These are phyloP conservation scores for Breynia disticha DNA, from an alignment of 441 rosid species.

Conservation along the genomic window DNA sequence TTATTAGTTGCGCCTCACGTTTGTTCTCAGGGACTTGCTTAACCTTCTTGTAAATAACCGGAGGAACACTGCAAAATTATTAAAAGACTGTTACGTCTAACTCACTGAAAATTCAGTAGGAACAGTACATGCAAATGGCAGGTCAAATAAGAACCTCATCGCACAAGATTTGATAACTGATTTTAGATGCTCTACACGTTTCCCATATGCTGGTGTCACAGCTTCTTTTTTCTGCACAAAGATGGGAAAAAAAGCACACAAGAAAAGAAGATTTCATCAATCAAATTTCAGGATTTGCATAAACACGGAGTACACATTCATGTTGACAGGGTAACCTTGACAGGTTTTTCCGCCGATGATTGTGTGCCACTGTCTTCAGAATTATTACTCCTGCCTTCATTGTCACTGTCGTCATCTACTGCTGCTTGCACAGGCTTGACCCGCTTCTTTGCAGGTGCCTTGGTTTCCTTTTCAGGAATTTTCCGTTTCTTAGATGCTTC, in stretches of 20 bases:
- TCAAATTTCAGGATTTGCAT: conserved; percentile 2
- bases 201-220: conserved; percentile 54
- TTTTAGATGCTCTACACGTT: conserved; percentile 72
- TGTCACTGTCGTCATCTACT: conserved; percentile 33
- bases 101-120: conserved; percentile 8
- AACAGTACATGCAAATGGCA: background rate
- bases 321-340: conserved; percentile 32
- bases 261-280: conserved; percentile 10
- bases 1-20: conserved; percentile 60
- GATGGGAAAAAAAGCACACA: conserved; percentile 9
- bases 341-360: conserved; percentile 43
- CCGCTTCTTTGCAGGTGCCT: conserved; percentile 38
- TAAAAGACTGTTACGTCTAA: conserved; percentile 13
- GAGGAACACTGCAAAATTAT: conserved; percentile 52
- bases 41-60: conserved; percentile 67
- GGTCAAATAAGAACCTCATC: conserved; percentile 43
- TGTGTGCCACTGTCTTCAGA: conserved; percentile 45
- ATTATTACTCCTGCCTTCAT: conserved; percentile 29
- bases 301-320: background rate
- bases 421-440: conserved; percentile 34
- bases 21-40: conserved; percentile 78
- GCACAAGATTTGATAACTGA: conserved; percentile 76
- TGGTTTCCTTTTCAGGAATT: conserved; percentile 41
- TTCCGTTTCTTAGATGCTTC: conserved; percentile 53
- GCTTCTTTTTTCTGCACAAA: conserved; percentile 60